Conservation (phyloP, 139 green algal genomes). For the Mesostigma viride region DNA sequence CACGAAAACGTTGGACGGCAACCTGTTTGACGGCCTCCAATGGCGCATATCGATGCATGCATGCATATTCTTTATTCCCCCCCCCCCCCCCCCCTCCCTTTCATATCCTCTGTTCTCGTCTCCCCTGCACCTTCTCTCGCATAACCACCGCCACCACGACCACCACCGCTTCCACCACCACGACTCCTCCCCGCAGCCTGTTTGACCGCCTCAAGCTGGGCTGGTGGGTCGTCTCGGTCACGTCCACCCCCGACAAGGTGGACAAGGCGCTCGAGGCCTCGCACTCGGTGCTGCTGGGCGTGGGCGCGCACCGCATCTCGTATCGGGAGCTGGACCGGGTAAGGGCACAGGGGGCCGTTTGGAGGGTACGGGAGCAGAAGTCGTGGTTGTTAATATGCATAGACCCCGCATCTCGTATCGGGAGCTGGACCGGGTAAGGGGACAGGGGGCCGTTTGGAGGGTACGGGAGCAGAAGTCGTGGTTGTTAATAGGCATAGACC, state of each 20-base stretch:
- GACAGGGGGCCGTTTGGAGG: too few species aligned
- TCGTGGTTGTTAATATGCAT: too few species aligned
- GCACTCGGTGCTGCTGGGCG: conserved; percentile 62
- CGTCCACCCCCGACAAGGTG: conserved; percentile 86
- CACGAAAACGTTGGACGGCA: too few species aligned
- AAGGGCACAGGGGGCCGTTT: conserved; percentile 10
- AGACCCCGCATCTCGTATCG: conserved; percentile 52
- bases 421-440: conserved; percentile 49
- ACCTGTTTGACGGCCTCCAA: too few species aligned
- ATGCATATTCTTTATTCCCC: background rate
- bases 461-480: too few species aligned
- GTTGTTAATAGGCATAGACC: too few species aligned
- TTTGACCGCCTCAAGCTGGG: conserved; percentile 56
- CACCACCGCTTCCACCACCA: too few species aligned
- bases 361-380: too few species aligned
- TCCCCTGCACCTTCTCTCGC: too few species aligned
- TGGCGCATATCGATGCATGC: conserved; percentile 9
- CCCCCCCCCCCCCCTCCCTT: background rate
- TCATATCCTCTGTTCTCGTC: conserved; percentile 1
- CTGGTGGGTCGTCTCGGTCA: conserved; percentile 86
- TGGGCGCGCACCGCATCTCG: conserved; percentile 47
- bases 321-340: conserved; percentile 56
- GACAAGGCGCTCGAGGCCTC: conserved; percentile 75
- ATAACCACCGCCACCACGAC: too few species aligned
- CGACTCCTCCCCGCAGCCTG: too few species aligned